Evolutionary conservation across 2,329 filamentous ascomycete genomes (phyloP).

Genomic region (Helotiales sp.): DNA sequence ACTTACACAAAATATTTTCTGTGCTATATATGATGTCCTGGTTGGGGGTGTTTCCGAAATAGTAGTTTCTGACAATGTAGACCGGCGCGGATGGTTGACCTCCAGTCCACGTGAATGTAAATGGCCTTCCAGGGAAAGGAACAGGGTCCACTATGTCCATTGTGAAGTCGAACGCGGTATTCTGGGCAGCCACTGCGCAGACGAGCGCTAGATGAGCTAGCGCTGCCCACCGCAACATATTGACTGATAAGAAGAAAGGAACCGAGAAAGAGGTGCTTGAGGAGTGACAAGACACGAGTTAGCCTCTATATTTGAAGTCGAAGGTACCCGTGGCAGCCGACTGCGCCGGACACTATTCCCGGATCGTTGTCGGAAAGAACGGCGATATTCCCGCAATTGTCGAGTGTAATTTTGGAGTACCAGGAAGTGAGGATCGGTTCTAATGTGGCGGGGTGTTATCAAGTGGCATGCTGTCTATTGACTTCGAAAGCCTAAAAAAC

Average conservation of each 20-base stretch:
- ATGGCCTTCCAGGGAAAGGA: conserved; percentile 24
- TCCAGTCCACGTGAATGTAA: conserved; percentile 28
- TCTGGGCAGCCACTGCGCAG: background rate
- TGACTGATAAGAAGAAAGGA: background rate
- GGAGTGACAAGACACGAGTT: too few relatives aligned
- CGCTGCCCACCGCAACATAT: background rate
- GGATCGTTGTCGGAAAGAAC: background rate
- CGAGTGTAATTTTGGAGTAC: too few relatives aligned
- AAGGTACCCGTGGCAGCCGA: background rate
- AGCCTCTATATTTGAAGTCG: background rate
- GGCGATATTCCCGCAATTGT: background rate
- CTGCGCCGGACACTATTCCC: background rate
- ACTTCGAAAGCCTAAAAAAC: too few relatives aligned
- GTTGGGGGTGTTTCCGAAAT: conserved; percentile 15
- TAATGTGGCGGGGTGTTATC: too few relatives aligned
- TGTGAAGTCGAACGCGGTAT: conserved; percentile 10
- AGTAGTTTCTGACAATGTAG: conserved; percentile 24
- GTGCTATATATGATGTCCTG: conserved; percentile 21
- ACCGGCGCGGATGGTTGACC: conserved; percentile 19
- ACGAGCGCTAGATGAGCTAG: background rate
- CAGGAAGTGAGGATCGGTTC: too few relatives aligned
- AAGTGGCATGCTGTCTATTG: too few relatives aligned
- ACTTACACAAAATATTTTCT: conserved; percentile 24
- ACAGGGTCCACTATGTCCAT: conserved; percentile 15
- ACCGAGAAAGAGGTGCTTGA: too few relatives aligned